Evolutionary conservation across 306 rosid species (phyloP).

Genomic region (Datisca glomerata): DNA sequence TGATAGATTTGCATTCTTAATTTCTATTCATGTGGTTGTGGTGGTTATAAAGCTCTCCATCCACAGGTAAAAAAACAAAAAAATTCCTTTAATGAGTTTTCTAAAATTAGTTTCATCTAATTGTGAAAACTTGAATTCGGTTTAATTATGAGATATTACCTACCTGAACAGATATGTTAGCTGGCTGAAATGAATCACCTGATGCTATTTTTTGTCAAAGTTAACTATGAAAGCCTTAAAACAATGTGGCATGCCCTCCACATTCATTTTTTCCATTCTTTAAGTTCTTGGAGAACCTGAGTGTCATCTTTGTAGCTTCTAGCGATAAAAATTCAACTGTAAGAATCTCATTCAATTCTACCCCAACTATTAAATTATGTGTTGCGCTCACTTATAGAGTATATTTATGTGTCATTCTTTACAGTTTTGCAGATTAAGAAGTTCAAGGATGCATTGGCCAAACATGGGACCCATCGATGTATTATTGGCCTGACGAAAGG

Average conservation of each 20-base stretch:
- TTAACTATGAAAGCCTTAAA: conserved; percentile 61
- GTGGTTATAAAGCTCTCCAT: conserved; percentile 83
- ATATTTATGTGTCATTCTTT: no score
- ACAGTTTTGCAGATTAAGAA: conserved; percentile 83
- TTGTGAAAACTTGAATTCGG: no score
- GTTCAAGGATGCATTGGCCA: conserved; percentile 61
- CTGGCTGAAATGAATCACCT: conserved; percentile 57
- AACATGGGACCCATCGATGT: conserved; percentile 50
- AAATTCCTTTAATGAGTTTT: no score
- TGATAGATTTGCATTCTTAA: conserved; percentile 61
- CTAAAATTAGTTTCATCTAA: no score
- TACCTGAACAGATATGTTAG: conserved; percentile 69
- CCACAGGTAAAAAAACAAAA: conserved; percentile 80
- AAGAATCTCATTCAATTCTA: no score
- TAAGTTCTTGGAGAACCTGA: conserved; percentile 68
- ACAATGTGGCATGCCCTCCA: conserved; percentile 53
- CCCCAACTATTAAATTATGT: no score
- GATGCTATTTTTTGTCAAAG: conserved; percentile 47
- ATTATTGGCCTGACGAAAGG: conserved; percentile 61
- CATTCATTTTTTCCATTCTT: conserved; percentile 76
- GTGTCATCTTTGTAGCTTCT: conserved; percentile 64
- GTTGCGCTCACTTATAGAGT: no score
- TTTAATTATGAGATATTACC: no score
- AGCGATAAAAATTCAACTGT: conserved; percentile 86
- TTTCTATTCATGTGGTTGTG: conserved; percentile 85